Evolutionary conservation across 2,329 filamentous ascomycete genomes (phyloP).

Genomic region (Talaromyces sp.): DNA sequence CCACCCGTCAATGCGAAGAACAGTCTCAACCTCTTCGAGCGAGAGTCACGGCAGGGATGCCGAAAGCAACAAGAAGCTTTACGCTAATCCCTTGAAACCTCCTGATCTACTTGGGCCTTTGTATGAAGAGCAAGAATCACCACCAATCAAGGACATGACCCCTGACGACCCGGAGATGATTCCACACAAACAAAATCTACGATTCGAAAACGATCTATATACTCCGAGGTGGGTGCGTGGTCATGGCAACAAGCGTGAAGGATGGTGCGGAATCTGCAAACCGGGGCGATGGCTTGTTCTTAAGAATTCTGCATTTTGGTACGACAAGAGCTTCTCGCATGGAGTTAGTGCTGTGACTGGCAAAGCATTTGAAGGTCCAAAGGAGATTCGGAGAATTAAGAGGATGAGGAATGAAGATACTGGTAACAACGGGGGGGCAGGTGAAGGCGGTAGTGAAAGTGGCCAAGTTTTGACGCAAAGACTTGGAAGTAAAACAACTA

Average conservation of each 20-base stretch:
- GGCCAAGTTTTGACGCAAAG: background rate
- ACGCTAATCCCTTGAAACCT: slow-evolving; percentile 69
- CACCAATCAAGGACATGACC: slow-evolving; percentile 78
- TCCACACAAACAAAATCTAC: slow-evolving; percentile 73
- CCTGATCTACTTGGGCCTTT: slow-evolving; percentile 74
- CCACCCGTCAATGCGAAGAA: slow-evolving; percentile 1
- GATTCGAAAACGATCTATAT: slow-evolving; percentile 78
- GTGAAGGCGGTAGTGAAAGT: background rate
- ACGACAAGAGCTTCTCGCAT: slow-evolving; percentile 86
- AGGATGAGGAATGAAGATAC: slow-evolving; percentile 36
- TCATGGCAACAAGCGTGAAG: slow-evolving; percentile 81
- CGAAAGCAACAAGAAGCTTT: slow-evolving; percentile 58
- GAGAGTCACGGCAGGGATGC: slow-evolving; percentile 41
- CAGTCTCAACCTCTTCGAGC: background rate
- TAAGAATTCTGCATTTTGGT: slow-evolving; percentile 91
- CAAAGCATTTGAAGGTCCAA: slow-evolving; percentile 71
- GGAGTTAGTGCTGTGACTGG: slow-evolving; percentile 81
- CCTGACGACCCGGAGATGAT: slow-evolving; percentile 70
- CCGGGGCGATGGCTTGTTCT: slow-evolving; percentile 80
- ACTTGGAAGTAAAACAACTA: slow-evolving; percentile 45
- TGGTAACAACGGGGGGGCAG: slow-evolving; percentile 50
- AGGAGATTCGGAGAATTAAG: slow-evolving; percentile 71
- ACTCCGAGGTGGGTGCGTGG: slow-evolving; percentile 81
- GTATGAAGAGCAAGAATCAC: slow-evolving; percentile 68
- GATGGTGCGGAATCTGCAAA: slow-evolving; percentile 87